Evolutionary conservation across 305 asterid genomes (phyloP).

Genomic region (Vinca major): DNA sequence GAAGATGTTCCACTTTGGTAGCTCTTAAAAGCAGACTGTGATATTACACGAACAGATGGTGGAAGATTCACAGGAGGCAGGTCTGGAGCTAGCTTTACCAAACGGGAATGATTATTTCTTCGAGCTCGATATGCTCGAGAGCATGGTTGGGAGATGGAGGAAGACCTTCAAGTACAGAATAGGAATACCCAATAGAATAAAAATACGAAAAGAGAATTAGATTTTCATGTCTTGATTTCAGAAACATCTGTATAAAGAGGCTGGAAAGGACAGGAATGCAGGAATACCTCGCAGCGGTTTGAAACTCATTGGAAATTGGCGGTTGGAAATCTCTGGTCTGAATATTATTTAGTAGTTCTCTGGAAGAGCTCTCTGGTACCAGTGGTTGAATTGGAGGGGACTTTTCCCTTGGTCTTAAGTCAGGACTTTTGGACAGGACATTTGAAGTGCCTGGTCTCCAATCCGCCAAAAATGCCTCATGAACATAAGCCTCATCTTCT

Average conservation of each 20-base stretch:
- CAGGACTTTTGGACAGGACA: constrained; percentile 24
- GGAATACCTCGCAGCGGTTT: constrained; percentile 45
- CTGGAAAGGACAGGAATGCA: not conserved
- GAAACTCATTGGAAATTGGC: constrained; percentile 27
- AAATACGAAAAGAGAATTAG: not conserved
- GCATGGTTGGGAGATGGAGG: constrained; percentile 37
- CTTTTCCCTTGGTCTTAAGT: constrained; percentile 11
- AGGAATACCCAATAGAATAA: constrained; percentile 11
- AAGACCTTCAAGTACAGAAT: constrained; percentile 34
- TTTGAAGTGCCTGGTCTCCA: constrained; percentile 57
- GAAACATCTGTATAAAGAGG: not conserved
- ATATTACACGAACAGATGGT: constrained; percentile 81
- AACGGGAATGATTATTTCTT: constrained; percentile 43
- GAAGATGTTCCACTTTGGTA: constrained; percentile 36
- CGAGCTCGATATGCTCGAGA: constrained; percentile 62
- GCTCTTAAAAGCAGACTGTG: constrained; percentile 70
- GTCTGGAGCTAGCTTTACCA: constrained; percentile 86
- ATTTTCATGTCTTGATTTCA: not conserved
- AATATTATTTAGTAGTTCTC: constrained; percentile 27
- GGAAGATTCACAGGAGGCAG: constrained; percentile 97
- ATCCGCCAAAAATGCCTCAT: constrained; percentile 94
- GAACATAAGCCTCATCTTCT: constrained; percentile 86
- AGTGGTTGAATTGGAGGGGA: constrained; percentile 23
- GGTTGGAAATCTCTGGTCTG: constrained; percentile 31
- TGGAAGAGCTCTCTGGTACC: constrained; percentile 32